A percentile compares a stretch with the other conserved stretches of the same genome.
phyloP scores from a whole-genome alignment of 805 yeast species.

The Ogataea trehaloabstinens region DNA sequence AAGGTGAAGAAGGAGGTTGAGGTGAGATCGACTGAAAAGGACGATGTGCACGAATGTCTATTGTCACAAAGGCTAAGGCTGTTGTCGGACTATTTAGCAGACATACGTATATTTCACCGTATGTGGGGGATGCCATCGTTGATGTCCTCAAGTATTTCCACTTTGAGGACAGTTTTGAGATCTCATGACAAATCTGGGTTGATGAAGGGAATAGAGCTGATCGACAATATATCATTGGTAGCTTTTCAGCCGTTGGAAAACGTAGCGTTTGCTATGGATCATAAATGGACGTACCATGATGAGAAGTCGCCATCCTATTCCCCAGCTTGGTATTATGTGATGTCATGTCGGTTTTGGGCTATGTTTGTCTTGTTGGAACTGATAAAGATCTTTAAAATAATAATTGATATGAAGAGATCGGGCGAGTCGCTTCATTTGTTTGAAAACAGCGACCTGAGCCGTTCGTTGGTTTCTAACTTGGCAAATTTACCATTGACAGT shows the following conservation, averaged over 20 bases:
- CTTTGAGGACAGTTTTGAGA: constrained; percentile 8
- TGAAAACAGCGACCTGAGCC: constrained; percentile 11
- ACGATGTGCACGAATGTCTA: not conserved
- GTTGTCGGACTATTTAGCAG: constrained; percentile 33
- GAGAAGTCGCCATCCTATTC: constrained; percentile 8
- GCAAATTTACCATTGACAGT: constrained; percentile 37
- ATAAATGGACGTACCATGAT: constrained; percentile 27
- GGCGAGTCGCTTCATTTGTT: constrained; percentile 7
- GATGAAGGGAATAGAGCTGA: constrained; percentile 24
- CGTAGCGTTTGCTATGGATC: constrained; percentile 33
- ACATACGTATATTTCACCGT: constrained; percentile 35
- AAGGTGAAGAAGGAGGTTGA: not conserved
- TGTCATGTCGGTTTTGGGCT: constrained; percentile 35
- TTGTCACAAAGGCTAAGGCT: constrained; percentile 19
- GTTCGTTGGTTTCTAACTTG: constrained; percentile 27
- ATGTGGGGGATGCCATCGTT: constrained; percentile 35
- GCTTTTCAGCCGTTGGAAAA: constrained; percentile 36
- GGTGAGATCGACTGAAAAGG: constrained; percentile 2
- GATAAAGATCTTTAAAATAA: constrained; percentile 16
- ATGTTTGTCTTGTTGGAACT: constrained; percentile 33
- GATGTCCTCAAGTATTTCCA: constrained; percentile 23
- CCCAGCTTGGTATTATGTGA: constrained; percentile 30
- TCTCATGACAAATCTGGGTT: constrained; percentile 9
- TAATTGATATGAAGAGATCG: constrained; percentile 5
- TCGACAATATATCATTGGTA: constrained; percentile 26